Evolutionary conservation across 345 rosid species (phyloP), one percentile per base, ranked within the genome.

Genomic region (Citrus unshiu): DNA sequence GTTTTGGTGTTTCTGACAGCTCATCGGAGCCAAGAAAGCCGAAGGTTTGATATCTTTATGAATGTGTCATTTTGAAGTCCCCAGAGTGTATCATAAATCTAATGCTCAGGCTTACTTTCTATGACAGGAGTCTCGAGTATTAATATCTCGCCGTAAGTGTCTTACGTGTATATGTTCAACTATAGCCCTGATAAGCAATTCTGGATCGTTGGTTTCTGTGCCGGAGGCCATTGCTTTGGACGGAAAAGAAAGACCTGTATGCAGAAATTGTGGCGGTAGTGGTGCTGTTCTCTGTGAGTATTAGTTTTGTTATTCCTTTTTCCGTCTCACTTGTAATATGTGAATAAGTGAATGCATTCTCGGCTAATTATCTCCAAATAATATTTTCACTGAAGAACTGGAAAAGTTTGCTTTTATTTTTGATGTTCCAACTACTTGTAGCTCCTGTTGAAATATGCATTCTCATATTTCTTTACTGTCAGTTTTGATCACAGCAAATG

Each of bases 281-380:
- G 99, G 98, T 65, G 95, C 97, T 82, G 84, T 95, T 64, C 83
- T 95, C 40, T 95, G 98, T 95, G 81, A 93, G 97, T 80, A 2
- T 61, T 59, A 6, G 49, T 72, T 75, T 56, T 58, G 51, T 3
- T 18, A 16, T 25, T 69, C 46, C 2, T 57, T 46, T 21, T n/a
- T 29, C 30, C 75, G 4, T 40, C 49, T 68, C 14, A 2, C 24
- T 34, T 18, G 30, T 29, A 62, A n/a, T 39, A 37, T 64, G 6
- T 19, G 25, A 70, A 46, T 13, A 46, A 37, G 35, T 27, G 22
- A 18, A 51, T 9, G 13, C 30, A 51, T 18, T 51, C 21, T 18
- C 34, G 4, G 6, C 10, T 19, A 24, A 32, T 1, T 13, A 61
- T 43, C 32, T 78, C 16, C 6, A 9, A 35, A 22, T 1, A 22